Percentiles rank a stretch among this genome's conserved stretches.
These are phyloP conservation scores for Medicago arabica DNA, from an alignment of 306 rosid species.

Conservation along the genomic window DNA sequence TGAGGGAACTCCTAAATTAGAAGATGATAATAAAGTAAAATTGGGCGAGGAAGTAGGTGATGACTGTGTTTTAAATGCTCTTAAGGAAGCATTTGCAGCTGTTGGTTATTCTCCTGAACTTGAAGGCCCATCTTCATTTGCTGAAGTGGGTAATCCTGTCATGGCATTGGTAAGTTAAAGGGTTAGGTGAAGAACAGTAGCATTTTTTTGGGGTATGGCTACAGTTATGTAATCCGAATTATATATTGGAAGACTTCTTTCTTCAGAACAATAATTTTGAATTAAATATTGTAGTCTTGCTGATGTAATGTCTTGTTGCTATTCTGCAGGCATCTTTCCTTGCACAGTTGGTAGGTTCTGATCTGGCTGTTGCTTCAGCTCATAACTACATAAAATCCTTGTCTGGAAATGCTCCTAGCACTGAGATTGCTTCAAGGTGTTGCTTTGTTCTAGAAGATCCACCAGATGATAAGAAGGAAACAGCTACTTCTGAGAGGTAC, in stretches of 20 bases:
- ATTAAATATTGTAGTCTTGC: constrained; percentile 8
- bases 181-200: constrained; percentile 18
- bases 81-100: constrained; percentile 85
- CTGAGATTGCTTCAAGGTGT: constrained; percentile 75
- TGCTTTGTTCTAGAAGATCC: constrained; percentile 86
- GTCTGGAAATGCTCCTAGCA: constrained; percentile 66
- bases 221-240: constrained; percentile 24
- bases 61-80: constrained; percentile 70
- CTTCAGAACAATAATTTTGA: constrained; percentile 19
- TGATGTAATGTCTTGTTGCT: constrained; percentile 26
- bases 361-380: constrained; percentile 78
- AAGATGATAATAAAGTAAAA: constrained; percentile 54
- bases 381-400: constrained; percentile 73
- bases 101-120: constrained; percentile 69
- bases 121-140: constrained; percentile 75
- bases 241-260: constrained; percentile 10
- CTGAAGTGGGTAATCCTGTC: constrained; percentile 89
- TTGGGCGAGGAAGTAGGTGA: constrained; percentile 52
- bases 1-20: constrained; percentile 54
- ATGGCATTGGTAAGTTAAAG: constrained; percentile 87
- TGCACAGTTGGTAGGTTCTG: constrained; percentile 77
- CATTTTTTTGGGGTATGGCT: constrained; percentile 15
- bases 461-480: constrained; percentile 62
- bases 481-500: constrained; percentile 63
- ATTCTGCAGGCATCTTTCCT: constrained; percentile 77